These are phyloP conservation scores for Cantharellus anzutake DNA, from an alignment of 768 basidiomycete genomes.

Conservation along the genomic window DNA sequence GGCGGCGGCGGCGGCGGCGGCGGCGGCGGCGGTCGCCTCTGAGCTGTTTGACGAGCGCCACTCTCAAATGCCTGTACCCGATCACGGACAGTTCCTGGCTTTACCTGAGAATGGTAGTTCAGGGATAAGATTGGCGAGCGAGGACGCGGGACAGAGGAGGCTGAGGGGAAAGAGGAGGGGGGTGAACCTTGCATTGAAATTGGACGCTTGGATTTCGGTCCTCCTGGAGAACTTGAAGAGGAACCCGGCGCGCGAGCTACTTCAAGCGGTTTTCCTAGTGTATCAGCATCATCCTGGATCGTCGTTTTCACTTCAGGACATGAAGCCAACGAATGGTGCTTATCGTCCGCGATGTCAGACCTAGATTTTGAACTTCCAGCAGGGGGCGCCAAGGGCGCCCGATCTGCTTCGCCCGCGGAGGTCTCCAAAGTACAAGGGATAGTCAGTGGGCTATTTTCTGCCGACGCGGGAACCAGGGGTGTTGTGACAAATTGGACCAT, in stretches of 20 bases:
- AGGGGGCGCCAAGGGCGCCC: neutral
- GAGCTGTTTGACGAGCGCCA: neutral
- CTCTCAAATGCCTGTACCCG: neutral
- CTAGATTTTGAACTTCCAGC: neutral
- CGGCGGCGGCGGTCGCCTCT: too few species aligned
- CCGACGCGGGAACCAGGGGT: too few species aligned
- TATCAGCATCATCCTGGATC: neutral
- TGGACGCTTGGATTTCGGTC: neutral
- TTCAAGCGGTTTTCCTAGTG: neutral
- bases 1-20: too few species aligned
- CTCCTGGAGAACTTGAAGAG: neutral
- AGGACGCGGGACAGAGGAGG: neutral
- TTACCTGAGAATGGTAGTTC: neutral
- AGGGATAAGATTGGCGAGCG: neutral
- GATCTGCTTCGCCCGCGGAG: too few species aligned
- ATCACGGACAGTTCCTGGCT: neutral
- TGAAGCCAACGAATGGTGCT: neutral
- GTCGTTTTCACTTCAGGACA: neutral
- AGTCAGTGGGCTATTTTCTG: too few species aligned
- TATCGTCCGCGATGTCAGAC: neutral
- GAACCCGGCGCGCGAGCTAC: neutral
- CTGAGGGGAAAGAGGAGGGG: neutral
- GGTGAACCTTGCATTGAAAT: neutral
- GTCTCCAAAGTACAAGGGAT: too few species aligned
- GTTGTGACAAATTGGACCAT: too few species aligned